These are phyloP conservation scores for Lachnellula hyalina DNA, from an alignment of 2,329 filamentous ascomycete species.

Conservation along the genomic window DNA sequence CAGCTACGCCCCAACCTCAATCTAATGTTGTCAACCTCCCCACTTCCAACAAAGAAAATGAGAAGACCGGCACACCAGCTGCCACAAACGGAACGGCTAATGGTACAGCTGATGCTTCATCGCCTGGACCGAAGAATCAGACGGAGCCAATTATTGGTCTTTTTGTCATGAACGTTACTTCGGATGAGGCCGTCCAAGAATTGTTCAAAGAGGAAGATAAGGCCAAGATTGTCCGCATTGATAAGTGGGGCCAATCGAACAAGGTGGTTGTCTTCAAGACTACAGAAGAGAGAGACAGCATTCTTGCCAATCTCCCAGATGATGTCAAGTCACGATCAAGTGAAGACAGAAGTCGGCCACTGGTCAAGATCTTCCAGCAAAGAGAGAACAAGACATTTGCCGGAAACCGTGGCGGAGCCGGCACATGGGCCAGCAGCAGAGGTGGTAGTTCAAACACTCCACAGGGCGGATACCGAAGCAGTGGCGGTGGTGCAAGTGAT, in stretches of 20 bases:
- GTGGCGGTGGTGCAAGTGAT: constrained; percentile 66
- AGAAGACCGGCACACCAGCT: constrained; percentile 42
- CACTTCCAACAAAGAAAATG: constrained; percentile 49
- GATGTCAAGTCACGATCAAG: constrained; percentile 67
- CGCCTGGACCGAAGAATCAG: constrained; percentile 54
- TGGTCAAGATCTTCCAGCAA: constrained; percentile 78
- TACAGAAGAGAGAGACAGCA: constrained; percentile 71
- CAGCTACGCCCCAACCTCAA: constrained; percentile 42
- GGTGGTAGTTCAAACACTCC: constrained; percentile 49
- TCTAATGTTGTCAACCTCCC: constrained; percentile 31
- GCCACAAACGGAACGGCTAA: constrained; percentile 50
- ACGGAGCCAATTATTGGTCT: constrained; percentile 72
- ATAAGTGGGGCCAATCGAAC: constrained; percentile 73
- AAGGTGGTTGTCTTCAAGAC: constrained; percentile 84
- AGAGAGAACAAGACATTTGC: constrained; percentile 50
- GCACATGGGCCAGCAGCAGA: constrained; percentile 62
- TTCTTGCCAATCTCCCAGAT: constrained; percentile 67
- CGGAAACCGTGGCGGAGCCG: constrained; percentile 57
- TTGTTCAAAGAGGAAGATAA: constrained; percentile 81
- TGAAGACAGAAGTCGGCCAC: constrained; percentile 71
- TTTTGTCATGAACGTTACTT: constrained; percentile 82
- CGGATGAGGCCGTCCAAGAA: constrained; percentile 74
- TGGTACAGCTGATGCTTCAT: constrained; percentile 47
- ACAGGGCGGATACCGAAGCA: constrained; percentile 77
- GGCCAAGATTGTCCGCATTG: constrained; percentile 70